These are phyloP conservation scores for Xanthoconium purpureum DNA, from an alignment of 768 basidiomycete genomes.

Conservation along the genomic window DNA sequence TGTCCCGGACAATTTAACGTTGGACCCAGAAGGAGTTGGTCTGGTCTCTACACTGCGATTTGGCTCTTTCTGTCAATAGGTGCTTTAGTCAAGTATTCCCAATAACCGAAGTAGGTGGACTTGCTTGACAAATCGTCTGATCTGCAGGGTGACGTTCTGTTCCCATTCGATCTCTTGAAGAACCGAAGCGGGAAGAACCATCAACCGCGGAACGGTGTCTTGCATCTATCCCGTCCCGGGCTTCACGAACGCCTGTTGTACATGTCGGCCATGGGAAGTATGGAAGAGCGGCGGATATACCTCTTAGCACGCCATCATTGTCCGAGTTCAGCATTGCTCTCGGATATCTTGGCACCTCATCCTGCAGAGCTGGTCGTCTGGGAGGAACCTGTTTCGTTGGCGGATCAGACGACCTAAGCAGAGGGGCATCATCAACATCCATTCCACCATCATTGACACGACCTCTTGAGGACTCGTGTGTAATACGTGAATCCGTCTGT, in stretches of 20 bases:
- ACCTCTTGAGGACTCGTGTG: conserved; percentile 18
- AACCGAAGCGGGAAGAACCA: conserved; percentile 11
- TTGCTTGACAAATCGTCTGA: conserved; percentile 13
- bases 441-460: conserved; percentile 22
- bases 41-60: conserved; percentile 14
- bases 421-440: conserved; percentile 29
- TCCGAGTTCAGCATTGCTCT: conserved; percentile 34
- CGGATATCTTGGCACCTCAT: conserved; percentile 35
- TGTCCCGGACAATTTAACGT: conserved; percentile 30
- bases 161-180: conserved; percentile 16
- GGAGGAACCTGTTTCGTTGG: conserved; percentile 14
- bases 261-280: background rate
- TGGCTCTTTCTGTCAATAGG: conserved; percentile 19
- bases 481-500: conserved; percentile 13
- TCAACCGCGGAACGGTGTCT: conserved; percentile 20
- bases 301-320: conserved; percentile 16
- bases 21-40: conserved; percentile 12
- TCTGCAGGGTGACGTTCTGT: conserved; percentile 22
- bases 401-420: conserved; percentile 20
- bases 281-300: background rate
- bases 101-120: background rate
- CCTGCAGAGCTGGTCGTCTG: conserved; percentile 19
- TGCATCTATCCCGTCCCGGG: conserved; percentile 16
- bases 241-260: conserved; percentile 16
- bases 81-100: background rate